Conservation (phyloP, 1,284 basidiomycete species). For the Naganishia cerealis region DNA sequence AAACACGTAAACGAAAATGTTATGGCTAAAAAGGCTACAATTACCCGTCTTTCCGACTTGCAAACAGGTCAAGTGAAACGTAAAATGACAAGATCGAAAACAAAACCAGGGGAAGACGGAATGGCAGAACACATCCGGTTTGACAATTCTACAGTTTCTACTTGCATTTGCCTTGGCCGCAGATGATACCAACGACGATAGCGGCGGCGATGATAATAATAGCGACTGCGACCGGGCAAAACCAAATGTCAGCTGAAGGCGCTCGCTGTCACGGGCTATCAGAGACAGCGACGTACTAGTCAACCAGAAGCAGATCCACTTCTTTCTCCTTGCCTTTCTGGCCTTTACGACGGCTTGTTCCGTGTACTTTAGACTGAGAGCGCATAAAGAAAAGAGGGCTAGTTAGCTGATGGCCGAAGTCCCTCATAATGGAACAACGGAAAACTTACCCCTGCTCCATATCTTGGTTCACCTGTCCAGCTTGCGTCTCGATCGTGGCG, state of each 20-base stretch:
- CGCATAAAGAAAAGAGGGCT: neutral
- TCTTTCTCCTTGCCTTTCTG: slow-evolving; percentile 72
- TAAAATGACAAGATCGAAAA: neutral
- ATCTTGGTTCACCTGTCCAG: slow-evolving; percentile 65
- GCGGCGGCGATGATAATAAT: slow-evolving; percentile 25
- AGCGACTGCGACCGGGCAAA: neutral
- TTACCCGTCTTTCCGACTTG: neutral
- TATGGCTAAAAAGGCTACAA: slow-evolving; percentile 4
- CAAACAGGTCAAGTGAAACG: neutral
- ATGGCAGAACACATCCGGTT: neutral
- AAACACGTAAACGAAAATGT: neutral
- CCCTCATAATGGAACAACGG: neutral
- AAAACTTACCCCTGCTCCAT: slow-evolving; percentile 66
- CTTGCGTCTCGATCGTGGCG: slow-evolving; percentile 64
- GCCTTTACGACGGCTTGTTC: slow-evolving; percentile 73
- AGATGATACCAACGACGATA: slow-evolving; percentile 27
- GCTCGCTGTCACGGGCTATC: neutral
- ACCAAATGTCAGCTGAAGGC: neutral
- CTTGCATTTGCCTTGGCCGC: slow-evolving; percentile 27
- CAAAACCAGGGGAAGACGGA: neutral
- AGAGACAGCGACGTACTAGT: slow-evolving; percentile 6
- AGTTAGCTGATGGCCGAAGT: neutral
- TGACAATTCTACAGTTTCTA: neutral
- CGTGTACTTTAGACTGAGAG: slow-evolving; percentile 64
- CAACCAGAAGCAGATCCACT: slow-evolving; percentile 67